Conservation (phyloP, 225 moss, liverwort and hornwort species). For the Rhytidiadelphus loreus region DNA sequence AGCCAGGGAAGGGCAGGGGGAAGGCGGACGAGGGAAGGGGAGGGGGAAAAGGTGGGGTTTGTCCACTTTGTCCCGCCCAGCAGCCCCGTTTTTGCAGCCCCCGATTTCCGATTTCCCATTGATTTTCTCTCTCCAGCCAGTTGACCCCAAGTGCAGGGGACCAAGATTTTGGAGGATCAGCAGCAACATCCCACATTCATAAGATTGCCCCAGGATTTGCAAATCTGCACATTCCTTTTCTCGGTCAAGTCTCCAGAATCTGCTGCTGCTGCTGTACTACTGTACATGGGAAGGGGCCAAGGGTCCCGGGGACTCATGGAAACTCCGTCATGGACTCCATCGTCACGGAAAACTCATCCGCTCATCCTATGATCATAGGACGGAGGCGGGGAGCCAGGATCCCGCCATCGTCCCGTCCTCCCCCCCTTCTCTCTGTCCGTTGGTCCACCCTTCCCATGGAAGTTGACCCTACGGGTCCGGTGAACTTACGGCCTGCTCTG, state of each 20-base stretch:
- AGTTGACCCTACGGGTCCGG: not conserved
- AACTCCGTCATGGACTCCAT: too few species aligned
- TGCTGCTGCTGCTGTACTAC: not conserved
- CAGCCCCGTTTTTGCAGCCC: not conserved
- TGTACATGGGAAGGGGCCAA: too few species aligned
- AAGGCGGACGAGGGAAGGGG: too few species aligned
- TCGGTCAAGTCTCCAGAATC: not conserved
- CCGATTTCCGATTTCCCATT: not conserved
- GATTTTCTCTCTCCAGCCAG: not conserved
- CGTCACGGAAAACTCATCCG: not conserved
- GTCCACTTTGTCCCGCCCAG: too few species aligned
- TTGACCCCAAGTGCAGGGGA: slow-evolving; percentile 2
- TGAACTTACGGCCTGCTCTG: not conserved
- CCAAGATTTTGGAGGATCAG: slow-evolving; percentile 9
- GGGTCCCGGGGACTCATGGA: too few species aligned
- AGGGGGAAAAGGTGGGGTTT: not conserved
- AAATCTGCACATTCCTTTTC: slow-evolving; percentile 13
- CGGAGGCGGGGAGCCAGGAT: too few species aligned
- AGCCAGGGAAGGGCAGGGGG: too few species aligned
- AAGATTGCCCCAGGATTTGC: slow-evolving; percentile 12
- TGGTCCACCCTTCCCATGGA: not conserved
- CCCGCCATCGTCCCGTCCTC: too few species aligned
- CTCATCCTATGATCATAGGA: not conserved
- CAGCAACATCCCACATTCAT: not conserved
- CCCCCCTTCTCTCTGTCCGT: too few species aligned